Evolutionary conservation across 208 protist species (phyloP).

Genomic region (Leishmania aethiopica): DNA sequence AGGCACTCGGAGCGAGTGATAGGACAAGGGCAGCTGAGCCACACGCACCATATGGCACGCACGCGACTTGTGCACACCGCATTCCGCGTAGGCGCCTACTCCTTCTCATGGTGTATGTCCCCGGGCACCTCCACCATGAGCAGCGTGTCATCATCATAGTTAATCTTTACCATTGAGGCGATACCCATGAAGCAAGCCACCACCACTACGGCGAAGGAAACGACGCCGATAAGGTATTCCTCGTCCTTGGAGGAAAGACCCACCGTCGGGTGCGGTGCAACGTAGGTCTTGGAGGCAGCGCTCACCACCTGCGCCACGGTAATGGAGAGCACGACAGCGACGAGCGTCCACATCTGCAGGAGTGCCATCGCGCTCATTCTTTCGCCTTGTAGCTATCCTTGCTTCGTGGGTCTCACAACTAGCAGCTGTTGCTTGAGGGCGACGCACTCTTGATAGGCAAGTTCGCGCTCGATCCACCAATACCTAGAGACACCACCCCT

Average conservation of each 20-base stretch:
- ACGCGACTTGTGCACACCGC: background rate
- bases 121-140: constrained; percentile 90
- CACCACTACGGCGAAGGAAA: constrained; percentile 58
- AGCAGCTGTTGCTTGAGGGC: background rate
- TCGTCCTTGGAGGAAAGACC: constrained; percentile 52
- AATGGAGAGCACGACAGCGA: background rate
- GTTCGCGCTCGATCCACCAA: background rate
- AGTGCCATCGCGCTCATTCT: background rate
- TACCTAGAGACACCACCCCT: background rate
- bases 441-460: background rate
- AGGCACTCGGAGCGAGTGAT: background rate
- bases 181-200: constrained; percentile 67
- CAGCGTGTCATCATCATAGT: constrained; percentile 86
- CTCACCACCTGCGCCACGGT: constrained; percentile 7
- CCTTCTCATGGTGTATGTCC: constrained; percentile 49
- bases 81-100: constrained; percentile 7
- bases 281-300: constrained; percentile 37
- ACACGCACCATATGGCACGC: background rate
- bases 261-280: constrained; percentile 41
- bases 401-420: background rate
- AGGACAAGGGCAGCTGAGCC: background rate
- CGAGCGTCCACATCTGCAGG: background rate
- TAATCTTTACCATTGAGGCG: constrained; percentile 63
- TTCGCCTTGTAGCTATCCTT: background rate
- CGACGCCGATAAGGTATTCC: constrained; percentile 81